A percentile compares a stretch with the other conserved stretches of the same genome.
Evolutionary conservation across 371 early-diverging fungal species (phyloP).

Genomic region (Umbelopsis sp.): DNA sequence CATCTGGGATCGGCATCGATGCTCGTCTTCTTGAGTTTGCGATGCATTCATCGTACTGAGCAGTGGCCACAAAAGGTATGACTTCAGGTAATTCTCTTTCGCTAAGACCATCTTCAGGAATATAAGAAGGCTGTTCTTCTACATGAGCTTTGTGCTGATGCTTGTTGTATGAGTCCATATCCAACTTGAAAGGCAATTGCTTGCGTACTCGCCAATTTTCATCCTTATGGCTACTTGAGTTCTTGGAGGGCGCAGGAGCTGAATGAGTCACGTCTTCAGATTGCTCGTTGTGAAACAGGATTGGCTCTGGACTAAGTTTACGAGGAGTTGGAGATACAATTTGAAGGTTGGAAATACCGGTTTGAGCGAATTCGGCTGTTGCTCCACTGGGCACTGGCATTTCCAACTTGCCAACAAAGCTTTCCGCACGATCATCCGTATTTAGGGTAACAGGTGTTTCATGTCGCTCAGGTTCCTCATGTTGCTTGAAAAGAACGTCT

Average conservation of each 20-base stretch:
- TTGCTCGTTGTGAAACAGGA: neutral
- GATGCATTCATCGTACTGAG: neutral
- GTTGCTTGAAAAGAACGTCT: too few relatives aligned
- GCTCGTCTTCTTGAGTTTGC: neutral
- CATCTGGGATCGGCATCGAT: neutral
- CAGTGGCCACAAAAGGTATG: neutral
- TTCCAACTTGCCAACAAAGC: neutral
- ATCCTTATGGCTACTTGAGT: neutral
- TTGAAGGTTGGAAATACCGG: neutral
- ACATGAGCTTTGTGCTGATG: neutral
- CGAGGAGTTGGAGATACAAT: constrained; percentile 5
- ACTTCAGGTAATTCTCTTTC: neutral
- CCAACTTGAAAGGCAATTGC: constrained; percentile 3
- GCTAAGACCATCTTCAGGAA: neutral
- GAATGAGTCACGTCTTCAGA: neutral
- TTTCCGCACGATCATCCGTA: neutral
- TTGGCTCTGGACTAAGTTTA: constrained; percentile 5
- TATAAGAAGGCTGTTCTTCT: neutral
- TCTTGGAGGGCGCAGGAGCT: neutral
- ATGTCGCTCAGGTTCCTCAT: too few relatives aligned
- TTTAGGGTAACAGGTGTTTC: neutral
- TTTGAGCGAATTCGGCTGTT: neutral
- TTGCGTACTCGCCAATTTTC: constrained; percentile 1
- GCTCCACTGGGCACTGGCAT: neutral
- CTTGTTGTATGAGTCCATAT: neutral